Evolutionary conservation across 495 filamentous ascomycete genomes (phyloP).

Genomic region (Xylaria intraflava): DNA sequence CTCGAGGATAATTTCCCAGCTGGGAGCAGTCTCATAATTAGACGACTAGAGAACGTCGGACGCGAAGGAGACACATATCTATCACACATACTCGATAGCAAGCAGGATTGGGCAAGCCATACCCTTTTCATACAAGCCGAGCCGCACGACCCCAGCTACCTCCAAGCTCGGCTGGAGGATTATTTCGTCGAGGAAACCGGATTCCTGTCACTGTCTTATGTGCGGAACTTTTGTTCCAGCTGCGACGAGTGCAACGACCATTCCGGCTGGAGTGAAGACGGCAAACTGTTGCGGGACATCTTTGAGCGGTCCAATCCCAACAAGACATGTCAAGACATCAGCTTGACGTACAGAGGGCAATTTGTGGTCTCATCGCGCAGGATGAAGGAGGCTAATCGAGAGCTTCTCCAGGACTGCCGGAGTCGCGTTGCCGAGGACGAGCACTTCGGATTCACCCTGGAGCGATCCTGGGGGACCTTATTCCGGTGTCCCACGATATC

Average conservation of each 20-base stretch:
- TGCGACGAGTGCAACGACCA: constrained; percentile 12
- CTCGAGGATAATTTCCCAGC: constrained; percentile 1
- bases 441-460: constrained; percentile 4
- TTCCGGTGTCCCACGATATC: constrained; percentile 14
- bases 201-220: constrained; percentile 9
- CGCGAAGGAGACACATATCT: constrained; percentile 13
- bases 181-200: constrained; percentile 10
- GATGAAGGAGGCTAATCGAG: constrained; percentile 7
- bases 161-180: constrained; percentile 10
- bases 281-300: constrained; percentile 2
- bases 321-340: constrained; percentile 9
- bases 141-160: constrained; percentile 7
- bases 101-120: constrained; percentile 14
- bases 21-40: constrained; percentile 6
- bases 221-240: constrained; percentile 8
- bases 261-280: constrained; percentile 7
- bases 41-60: constrained; percentile 8
- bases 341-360: constrained; percentile 10
- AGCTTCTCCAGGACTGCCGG: constrained; percentile 3
- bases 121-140: constrained; percentile 12
- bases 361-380: constrained; percentile 10
- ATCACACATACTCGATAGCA: constrained; percentile 2
- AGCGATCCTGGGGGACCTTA: constrained; percentile 9
- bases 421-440: background rate
- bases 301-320: constrained; percentile 6